Conservation (phyloP, 2,329 filamentous ascomycete species). For the Dendrostoma leiphaemia region DNA sequence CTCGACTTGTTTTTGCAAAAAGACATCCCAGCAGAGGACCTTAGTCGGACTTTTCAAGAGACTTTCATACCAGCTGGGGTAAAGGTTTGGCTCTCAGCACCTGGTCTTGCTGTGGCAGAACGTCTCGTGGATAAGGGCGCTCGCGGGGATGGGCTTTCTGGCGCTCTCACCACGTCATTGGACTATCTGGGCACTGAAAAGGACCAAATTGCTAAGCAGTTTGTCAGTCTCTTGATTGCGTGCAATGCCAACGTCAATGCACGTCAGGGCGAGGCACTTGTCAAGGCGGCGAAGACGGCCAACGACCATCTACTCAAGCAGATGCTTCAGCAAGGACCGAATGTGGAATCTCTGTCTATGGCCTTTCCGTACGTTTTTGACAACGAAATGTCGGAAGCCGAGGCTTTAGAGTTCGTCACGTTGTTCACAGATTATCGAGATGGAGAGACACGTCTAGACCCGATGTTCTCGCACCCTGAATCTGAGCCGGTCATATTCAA, state of each 20-base stretch:
- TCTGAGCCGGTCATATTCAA: conserved; percentile 49
- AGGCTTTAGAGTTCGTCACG: conserved; percentile 47
- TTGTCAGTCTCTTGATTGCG: conserved; percentile 42
- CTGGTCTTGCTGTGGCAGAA: conserved; percentile 45
- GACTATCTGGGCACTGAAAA: conserved; percentile 38
- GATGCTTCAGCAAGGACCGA: conserved; percentile 50
- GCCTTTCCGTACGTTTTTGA: conserved; percentile 58
- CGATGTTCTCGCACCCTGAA: conserved; percentile 41
- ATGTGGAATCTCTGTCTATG: conserved; percentile 46
- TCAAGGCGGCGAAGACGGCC: conserved; percentile 51
- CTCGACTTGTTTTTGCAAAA: conserved; percentile 42
- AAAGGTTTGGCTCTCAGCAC: conserved; percentile 43
- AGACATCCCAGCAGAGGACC: conserved; percentile 40
- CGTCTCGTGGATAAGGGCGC: conserved; percentile 50
- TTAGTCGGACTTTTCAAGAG: conserved; percentile 43
- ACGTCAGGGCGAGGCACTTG: conserved; percentile 51
- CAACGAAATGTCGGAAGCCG: conserved; percentile 46
- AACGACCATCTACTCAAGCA: conserved; percentile 47
- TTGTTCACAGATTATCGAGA: conserved; percentile 51
- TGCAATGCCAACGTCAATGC: conserved; percentile 47
- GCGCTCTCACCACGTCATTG: conserved; percentile 45
- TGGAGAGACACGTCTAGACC: conserved; percentile 48
- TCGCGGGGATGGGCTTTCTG: conserved; percentile 42
- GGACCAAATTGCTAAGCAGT: conserved; percentile 39
- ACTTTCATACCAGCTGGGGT: conserved; percentile 42